phyloP scores from a whole-genome alignment of 169 alveolate species.

The Plasmodium reichenowi region DNA sequence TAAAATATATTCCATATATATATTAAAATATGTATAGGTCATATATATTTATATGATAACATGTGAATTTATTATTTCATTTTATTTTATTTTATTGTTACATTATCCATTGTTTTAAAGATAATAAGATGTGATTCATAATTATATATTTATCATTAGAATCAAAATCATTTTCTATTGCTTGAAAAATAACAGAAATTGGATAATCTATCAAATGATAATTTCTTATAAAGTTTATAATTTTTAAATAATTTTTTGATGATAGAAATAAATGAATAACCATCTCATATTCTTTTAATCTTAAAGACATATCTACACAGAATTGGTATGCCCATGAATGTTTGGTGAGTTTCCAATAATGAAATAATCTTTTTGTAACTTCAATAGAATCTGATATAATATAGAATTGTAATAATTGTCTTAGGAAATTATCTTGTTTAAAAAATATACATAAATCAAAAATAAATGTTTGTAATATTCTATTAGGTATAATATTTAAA shows the following conservation, averaged over 20 bases:
- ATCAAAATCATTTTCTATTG: conserved; percentile 75
- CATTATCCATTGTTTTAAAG: conserved; percentile 42
- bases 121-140: conserved; percentile 27
- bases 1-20: background rate
- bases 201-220: conserved; percentile 55
- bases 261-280: conserved; percentile 52
- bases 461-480: conserved; percentile 59
- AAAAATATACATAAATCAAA: conserved; percentile 66
- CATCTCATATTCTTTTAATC: conserved; percentile 69
- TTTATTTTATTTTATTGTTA: background rate
- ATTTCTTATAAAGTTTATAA: conserved; percentile 38
- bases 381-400: conserved; percentile 64
- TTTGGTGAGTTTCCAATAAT: conserved; percentile 56
- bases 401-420: conserved; percentile 60
- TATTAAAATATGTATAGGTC: background rate
- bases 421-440: conserved; percentile 52
- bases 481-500: conserved; percentile 59
- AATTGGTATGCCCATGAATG: conserved; percentile 59
- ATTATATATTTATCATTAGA: conserved; percentile 40
- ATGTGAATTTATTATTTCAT: background rate
- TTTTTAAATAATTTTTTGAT: conserved; percentile 31
- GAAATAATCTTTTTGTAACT: conserved; percentile 63
- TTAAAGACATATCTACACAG: conserved; percentile 65
- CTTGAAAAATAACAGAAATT: conserved; percentile 59
- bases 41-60: background rate